A percentile compares a stretch with the other conserved stretches of the same genome.
Conservation (phyloP, 352 stramenopile species). For the Elongisporangium undulatum region DNA sequence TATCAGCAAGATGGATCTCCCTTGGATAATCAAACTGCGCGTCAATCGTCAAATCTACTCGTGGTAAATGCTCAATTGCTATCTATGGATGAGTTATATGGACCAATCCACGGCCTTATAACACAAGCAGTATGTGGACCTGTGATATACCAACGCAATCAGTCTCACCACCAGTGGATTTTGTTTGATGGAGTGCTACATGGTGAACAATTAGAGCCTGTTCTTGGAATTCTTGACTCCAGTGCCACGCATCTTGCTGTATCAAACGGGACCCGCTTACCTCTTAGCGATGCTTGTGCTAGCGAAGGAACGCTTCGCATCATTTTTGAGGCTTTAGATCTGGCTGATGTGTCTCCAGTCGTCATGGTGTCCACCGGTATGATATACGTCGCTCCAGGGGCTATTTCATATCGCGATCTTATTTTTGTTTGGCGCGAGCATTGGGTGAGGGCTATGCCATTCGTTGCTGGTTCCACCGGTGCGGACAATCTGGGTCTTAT, state of each 20-base stretch:
- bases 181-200: not conserved
- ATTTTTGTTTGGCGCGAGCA: not conserved
- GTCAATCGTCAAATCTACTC: slow-evolving; percentile 14
- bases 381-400: not conserved
- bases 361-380: slow-evolving; percentile 11
- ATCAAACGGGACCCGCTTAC: not conserved
- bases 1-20: slow-evolving; percentile 9
- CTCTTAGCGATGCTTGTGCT: not conserved
- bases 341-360: slow-evolving; percentile 5
- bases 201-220: not conserved
- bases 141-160: not conserved
- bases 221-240: not conserved
- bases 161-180: not conserved
- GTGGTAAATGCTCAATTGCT: slow-evolving; percentile 27
- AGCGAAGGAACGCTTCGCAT: slow-evolving; percentile 2
- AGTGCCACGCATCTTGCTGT: not conserved
- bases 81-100: slow-evolving; percentile 29
- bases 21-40: not conserved
- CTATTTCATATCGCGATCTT: slow-evolving; percentile 6
- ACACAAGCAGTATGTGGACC: not conserved
- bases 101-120: not conserved
- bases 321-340: slow-evolving; percentile 10
- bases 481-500: slow-evolving; percentile 12
- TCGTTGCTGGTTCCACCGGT: not conserved
- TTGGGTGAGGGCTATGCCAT: slow-evolving; percentile 4